Base-by-base conservation (phyloP, 768 basidiomycete genomes). In the Lanmaoa pseudosensibilis region DNA sequence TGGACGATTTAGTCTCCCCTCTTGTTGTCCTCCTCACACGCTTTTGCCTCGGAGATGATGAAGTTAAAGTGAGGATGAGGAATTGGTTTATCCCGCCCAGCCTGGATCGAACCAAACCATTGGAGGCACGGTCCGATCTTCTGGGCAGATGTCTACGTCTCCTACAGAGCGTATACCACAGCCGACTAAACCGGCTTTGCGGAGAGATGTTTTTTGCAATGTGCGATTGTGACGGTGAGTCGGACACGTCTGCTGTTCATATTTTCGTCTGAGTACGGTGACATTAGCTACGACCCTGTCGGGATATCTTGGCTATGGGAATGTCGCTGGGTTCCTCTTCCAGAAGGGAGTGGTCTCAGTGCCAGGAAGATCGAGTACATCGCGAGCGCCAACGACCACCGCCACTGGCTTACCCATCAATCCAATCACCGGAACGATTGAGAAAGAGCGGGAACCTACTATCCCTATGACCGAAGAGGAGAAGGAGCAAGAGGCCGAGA, bases 251-350 rank as follows among this genome's bases (percentile, higher is more conserved):
- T 30, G 5, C 7, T 15, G n/a, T 21, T 11, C 46, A 8, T 54
- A 7, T 19, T 36, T 50, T 30, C 15, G 43, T 32, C 46, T 57
- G 45, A 58, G 12, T 39, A 4, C 15, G n/a, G 39, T 13, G 25
- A 23, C 19, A 21, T 46, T 66, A 86, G 93, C 90, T n/a, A 77
- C 81, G 6, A 82, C 78, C 0, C 76, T 98, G 16, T 83, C 84
- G n/a, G 80, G 84, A 5, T 82, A 89, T 43, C 81, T 97, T 50
- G 96, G 96, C 8, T 99, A 99, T 64, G 96, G 96, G 40, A 94
- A 94, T 68, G 93, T 94, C 40, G 93, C 94, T 0, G 97, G 97
- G 1, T 90, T 93, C 79, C 79, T 99, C 25, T 95, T 93, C 76
- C 86, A 90, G 68, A 95, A 94, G 67, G 94, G 94, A 16, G 80